Percentiles rank a stretch among this genome's conserved stretches.
Evolutionary conservation across 352 stramenopile genomes (phyloP).

Genomic region (Pythium folliculosum): DNA sequence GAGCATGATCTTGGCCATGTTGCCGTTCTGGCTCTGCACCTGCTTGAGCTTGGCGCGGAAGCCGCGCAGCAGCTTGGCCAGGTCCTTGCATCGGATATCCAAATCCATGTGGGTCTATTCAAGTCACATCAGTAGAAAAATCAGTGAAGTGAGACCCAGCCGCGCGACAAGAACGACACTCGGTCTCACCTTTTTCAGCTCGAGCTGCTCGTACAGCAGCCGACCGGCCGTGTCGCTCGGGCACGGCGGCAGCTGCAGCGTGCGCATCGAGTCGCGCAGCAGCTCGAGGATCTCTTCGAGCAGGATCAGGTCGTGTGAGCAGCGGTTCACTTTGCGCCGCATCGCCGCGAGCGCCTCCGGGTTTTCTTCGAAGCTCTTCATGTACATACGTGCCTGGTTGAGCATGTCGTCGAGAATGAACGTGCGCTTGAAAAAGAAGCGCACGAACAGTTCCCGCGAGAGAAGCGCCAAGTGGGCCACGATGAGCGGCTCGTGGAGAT

Average conservation of each 20-base stretch:
- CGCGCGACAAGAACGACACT: too few species aligned
- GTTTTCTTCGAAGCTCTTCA: conserved; percentile 92
- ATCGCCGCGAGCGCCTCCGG: conserved; percentile 90
- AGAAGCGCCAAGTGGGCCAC: conserved; percentile 92
- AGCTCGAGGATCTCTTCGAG: conserved; percentile 97
- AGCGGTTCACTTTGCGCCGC: conserved; percentile 88
- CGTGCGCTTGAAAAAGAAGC: conserved; percentile 93
- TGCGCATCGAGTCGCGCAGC: conserved; percentile 92
- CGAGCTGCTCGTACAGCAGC: conserved; percentile 92
- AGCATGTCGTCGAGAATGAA: conserved; percentile 97
- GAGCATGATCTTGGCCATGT: conserved; percentile 73
- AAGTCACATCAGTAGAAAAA: not conserved
- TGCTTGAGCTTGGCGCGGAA: conserved; percentile 91
- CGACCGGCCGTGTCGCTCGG: conserved; percentile 86
- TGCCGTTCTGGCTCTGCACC: conserved; percentile 77
- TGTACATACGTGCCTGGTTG: conserved; percentile 89
- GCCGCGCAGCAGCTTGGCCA: conserved; percentile 92
- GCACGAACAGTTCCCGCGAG: conserved; percentile 92
- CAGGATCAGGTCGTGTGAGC: conserved; percentile 94
- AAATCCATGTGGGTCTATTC: conserved; percentile 74
- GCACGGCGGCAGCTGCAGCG: conserved; percentile 90
- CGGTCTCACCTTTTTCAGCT: conserved; percentile 80
- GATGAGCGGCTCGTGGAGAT: conserved; percentile 89
- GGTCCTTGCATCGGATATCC: conserved; percentile 90
- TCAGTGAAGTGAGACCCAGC: too few species aligned